Evolutionary conservation across 2,329 filamentous ascomycete genomes (phyloP), one percentile per base, ranked within the genome.

Genomic region (Sclerotinia glacialis): DNA sequence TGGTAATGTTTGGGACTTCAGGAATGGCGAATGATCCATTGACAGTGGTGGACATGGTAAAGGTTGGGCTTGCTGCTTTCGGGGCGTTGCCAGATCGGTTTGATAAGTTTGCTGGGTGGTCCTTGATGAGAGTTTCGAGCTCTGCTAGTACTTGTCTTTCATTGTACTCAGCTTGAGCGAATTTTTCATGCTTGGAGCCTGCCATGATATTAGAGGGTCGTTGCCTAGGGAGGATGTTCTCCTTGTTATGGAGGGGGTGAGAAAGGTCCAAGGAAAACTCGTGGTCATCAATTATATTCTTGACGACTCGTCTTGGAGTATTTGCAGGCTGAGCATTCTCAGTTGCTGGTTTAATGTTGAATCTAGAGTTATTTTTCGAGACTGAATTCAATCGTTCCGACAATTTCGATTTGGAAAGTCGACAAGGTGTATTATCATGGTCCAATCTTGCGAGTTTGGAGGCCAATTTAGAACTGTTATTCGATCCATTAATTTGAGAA

Each of bases 341-440:
- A 31, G 61, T 44, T 34, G 34, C 44, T 54, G 55, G 31, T 23
- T 44, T 64, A 4, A 21, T 50, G 34, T 66, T 40, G 26, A 52
- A 34, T 52, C 56, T 55, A 34, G 55, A 66, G 18, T 34, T 46
- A 8, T 64, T 46, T 34, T 37, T 64, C 9, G 54, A 44, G 44
- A 16, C 37, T 21, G 55, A 61, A 53, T 26, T 52, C n/a, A 60
- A 26, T 31, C 55, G 58, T 61, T 66, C 52, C 5, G 52, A 46
- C 18, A 59, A 23, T 37, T 53, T 55, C 21, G 34, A 64, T 50
- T 50, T 67, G 12, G 44, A 9, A 26, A 31, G 2, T 26, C 58
- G 44, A 16, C 58, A 60, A 21, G 58, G 62, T 40, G 54, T 46
- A 34, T 63, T 26, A 70, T 70, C 18, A 79, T 80, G 50, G 28